Evolutionary conservation across 352 stramenopile genomes (phyloP).

Genomic region (Pythium biforme): DNA sequence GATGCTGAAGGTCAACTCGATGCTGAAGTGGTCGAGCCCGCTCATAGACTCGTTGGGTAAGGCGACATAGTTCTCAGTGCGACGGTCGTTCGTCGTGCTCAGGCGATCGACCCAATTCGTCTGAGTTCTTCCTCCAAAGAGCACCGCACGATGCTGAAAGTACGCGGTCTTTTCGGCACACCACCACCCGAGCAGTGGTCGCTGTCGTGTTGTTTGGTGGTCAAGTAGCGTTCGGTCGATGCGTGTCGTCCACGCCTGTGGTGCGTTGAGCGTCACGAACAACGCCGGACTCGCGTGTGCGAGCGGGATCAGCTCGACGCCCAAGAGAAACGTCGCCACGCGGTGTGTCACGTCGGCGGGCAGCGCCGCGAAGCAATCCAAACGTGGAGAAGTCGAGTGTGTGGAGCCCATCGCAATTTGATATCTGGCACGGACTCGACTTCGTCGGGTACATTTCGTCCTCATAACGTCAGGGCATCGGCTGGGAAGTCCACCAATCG

Average conservation of each 20-base stretch:
- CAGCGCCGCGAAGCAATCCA: neutral
- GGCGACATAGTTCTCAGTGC: neutral
- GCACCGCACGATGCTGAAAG: neutral
- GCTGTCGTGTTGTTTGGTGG: neutral
- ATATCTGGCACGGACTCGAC: neutral
- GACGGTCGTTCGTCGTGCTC: neutral
- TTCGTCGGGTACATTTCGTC: too few relatives aligned
- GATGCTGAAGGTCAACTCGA: conserved; percentile 4
- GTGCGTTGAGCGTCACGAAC: neutral
- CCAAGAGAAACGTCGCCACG: neutral
- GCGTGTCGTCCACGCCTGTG: neutral
- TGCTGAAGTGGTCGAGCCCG: neutral
- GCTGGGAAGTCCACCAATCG: too few relatives aligned
- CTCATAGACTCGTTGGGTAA: neutral
- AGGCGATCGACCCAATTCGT: neutral
- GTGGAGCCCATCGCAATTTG: neutral
- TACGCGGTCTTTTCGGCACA: neutral
- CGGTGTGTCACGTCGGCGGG: neutral
- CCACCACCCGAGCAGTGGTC: neutral
- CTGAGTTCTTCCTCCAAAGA: neutral
- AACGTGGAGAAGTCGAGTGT: neutral
- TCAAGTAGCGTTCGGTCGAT: neutral
- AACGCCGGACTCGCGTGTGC: neutral
- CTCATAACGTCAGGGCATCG: too few relatives aligned
- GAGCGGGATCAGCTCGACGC: neutral